Percentiles rank a stretch among this genome's conserved stretches.
phyloP scores from a whole-genome alignment of 805 yeast species.

The Lipomyces sp. region DNA sequence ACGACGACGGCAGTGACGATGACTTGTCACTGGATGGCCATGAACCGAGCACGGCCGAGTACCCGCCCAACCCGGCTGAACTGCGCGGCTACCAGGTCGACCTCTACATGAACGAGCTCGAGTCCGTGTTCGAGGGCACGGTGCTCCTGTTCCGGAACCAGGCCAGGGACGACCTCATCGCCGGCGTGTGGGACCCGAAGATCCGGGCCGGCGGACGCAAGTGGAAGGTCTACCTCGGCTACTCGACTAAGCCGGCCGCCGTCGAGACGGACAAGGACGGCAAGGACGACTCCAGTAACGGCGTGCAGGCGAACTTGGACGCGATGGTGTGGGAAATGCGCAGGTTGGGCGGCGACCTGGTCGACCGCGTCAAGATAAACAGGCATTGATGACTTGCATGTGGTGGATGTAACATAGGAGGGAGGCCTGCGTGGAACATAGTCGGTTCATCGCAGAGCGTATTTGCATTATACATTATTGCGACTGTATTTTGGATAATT shows the following conservation, averaged over 20 bases:
- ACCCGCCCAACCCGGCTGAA: slow-evolving; percentile 9
- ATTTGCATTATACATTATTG: no score
- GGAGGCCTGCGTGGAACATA: no score
- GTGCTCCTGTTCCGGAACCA: slow-evolving; percentile 64
- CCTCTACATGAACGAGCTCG: slow-evolving; percentile 21
- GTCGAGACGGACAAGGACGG: slow-evolving; percentile 31
- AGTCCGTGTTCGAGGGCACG: slow-evolving; percentile 44
- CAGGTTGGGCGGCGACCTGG: slow-evolving; percentile 42
- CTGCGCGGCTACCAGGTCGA: slow-evolving; percentile 7
- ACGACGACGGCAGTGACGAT: background rate
- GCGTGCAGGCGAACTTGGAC: slow-evolving; percentile 38
- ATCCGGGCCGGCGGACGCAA: slow-evolving; percentile 56
- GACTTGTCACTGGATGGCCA: no score
- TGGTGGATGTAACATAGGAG: no score
- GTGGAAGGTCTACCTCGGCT: slow-evolving; percentile 77
- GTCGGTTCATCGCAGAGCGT: no score
- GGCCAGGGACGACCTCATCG: slow-evolving; percentile 59
- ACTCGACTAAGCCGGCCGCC: slow-evolving; percentile 61
- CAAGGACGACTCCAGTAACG: slow-evolving; percentile 9
- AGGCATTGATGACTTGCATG: background rate
- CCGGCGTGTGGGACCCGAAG: slow-evolving; percentile 78
- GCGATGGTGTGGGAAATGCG: slow-evolving; percentile 62
- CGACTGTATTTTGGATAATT: no score
- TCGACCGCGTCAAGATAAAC: slow-evolving; percentile 22
- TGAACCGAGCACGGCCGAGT: slow-evolving; percentile 1